phyloP scores from a whole-genome alignment of 345 rosid species.

The Salix caprea region DNA sequence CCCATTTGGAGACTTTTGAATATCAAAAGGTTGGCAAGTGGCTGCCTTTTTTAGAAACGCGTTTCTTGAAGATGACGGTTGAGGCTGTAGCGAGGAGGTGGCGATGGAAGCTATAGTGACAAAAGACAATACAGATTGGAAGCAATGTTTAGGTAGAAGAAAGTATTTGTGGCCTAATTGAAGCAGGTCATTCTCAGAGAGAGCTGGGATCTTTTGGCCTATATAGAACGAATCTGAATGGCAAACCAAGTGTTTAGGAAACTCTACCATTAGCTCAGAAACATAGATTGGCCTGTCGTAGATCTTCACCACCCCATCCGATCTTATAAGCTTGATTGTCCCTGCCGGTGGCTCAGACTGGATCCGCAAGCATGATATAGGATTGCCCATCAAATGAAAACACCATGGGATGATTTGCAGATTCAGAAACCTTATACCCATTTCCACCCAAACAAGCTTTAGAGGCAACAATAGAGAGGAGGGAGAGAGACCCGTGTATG shows the following conservation, averaged over 20 bases:
- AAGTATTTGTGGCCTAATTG: slow-evolving; percentile 72
- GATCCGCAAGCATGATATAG: slow-evolving; percentile 29
- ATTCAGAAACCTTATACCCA: slow-evolving; percentile 27
- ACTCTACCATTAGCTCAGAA: slow-evolving; percentile 53
- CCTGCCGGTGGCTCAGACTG: slow-evolving; percentile 7
- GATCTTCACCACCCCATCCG: slow-evolving; percentile 58
- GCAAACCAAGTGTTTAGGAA: slow-evolving; percentile 76
- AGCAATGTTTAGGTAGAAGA: slow-evolving; percentile 69
- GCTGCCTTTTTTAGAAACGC: slow-evolving; percentile 28
- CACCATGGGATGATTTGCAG: slow-evolving; percentile 29
- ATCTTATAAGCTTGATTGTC: slow-evolving; percentile 54
- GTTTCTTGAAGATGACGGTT: slow-evolving; percentile 19
- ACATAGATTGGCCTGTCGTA: slow-evolving; percentile 54
- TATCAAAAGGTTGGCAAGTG: slow-evolving; percentile 48
- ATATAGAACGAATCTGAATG: slow-evolving; percentile 72
- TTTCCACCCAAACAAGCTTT: background rate
- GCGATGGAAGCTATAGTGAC: slow-evolving; percentile 58
- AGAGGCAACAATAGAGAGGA: background rate
- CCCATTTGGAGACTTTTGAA: slow-evolving; percentile 56
- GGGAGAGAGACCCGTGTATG: background rate
- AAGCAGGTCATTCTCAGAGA: slow-evolving; percentile 60
- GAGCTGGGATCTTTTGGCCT: slow-evolving; percentile 69
- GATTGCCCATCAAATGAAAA: slow-evolving; percentile 31
- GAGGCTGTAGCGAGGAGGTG: slow-evolving; percentile 3
- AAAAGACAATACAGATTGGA: slow-evolving; percentile 60